Base-by-base conservation (phyloP, 257 asterid genomes). In the Ilex asprella region DNA sequence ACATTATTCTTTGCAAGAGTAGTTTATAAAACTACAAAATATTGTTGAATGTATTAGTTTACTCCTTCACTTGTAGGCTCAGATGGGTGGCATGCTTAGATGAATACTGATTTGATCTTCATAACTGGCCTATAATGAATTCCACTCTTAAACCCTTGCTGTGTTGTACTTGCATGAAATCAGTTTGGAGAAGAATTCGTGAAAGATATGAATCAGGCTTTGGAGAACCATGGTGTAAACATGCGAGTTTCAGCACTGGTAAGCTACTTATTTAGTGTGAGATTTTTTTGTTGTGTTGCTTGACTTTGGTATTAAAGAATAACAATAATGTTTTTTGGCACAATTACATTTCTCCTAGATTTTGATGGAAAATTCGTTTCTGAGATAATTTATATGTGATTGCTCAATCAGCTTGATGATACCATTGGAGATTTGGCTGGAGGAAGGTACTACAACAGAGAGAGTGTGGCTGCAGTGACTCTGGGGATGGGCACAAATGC, bases 391-490 rank as follows among this genome's bases (percentile, higher is more conserved):
- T 2, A 10, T 46, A 46, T 46, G 52, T 14, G 6, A 12, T 7
- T 46, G n/a, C 13, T 46, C 52, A 14, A 46, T 56, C 73, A 88
- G 94, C 89, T 75, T 30, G 81, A 79, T 70, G 93, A 84, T 67
- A 84, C 89, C 27, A 73, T 86, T 51, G 95, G 96, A 54, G 74
- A 82, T 76, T 81, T 89, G 66, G 96, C 95, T 15, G 96, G 95
- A 69, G 96, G 87, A 30, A 81, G 87, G 73, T 89, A 89, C 54
- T 84, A 81, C 73, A 84, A 70, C 75, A 74, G 71, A 75, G 94
- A 84, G 31, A 74, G 81, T 61, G 89, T 89, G 10, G 91, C 88
- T 7, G 88, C 94, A 39, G 78, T 89, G 62, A 82, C 82, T 55
- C 73, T 89, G 54, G 95, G 89, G 41, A 73, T 82, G 94, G 84